A percentile compares a stretch with the other conserved stretches of the same genome.
Conservation (phyloP, 2,329 filamentous ascomycete species). For the Dothiorella sarmentorum region DNA sequence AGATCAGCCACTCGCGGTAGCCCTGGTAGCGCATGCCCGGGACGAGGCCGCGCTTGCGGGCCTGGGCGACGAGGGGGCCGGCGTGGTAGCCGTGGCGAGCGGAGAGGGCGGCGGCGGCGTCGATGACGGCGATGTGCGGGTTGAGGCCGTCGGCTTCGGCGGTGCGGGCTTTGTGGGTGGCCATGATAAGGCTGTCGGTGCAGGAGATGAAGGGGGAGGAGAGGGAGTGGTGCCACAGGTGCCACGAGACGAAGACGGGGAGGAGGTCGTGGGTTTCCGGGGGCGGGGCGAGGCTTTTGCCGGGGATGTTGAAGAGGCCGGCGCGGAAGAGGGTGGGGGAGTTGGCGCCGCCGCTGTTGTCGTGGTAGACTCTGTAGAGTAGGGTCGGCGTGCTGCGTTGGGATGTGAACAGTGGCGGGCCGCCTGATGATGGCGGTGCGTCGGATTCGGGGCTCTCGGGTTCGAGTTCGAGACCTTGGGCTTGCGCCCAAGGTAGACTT, state of each 20-base stretch:
- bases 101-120: not conserved
- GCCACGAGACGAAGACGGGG: not conserved
- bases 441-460: not conserved
- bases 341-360: not conserved
- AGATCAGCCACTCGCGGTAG: not conserved
- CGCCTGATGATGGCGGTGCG: not conserved
- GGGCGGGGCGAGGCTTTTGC: not conserved
- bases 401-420: not conserved
- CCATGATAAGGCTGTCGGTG: not conserved
- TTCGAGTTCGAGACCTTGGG: not conserved
- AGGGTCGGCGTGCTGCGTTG: not conserved
- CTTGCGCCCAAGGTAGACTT: too few relatives aligned
- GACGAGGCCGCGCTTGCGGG: not conserved
- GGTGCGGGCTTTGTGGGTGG: not conserved
- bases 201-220: not conserved
- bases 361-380: not conserved
- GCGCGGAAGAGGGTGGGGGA: not conserved
- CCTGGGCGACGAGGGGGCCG: not conserved
- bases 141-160: not conserved
- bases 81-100: not conserved
- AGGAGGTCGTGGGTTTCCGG: not conserved
- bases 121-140: not conserved
- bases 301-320: not conserved
- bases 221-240: not conserved
- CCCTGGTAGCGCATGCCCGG: not conserved